phyloP scores from a whole-genome alignment of 2,329 filamentous ascomycete species.

The Fusarium cicatricum region DNA sequence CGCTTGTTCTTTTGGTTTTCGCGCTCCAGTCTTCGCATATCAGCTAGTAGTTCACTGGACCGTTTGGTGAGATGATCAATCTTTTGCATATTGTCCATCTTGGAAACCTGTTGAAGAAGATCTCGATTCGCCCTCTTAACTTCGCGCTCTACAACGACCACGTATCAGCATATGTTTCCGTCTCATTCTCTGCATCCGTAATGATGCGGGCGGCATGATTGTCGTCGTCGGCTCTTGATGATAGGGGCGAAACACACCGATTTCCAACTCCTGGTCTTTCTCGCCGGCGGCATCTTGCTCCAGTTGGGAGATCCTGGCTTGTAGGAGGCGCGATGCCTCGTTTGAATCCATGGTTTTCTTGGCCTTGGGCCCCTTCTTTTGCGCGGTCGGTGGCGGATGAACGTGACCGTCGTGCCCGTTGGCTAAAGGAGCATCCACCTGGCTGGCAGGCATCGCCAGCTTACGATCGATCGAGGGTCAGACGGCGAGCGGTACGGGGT shows the following conservation, averaged over 20 bases:
- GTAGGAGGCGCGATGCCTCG: constrained; percentile 90
- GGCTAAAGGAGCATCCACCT: constrained; percentile 52
- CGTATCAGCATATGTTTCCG: constrained; percentile 37
- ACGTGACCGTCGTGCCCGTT: constrained; percentile 53
- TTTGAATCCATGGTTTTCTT: constrained; percentile 87
- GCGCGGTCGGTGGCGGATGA: constrained; percentile 53
- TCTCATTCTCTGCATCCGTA: constrained; percentile 1
- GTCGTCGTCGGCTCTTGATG: constrained; percentile 19
- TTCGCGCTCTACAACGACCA: constrained; percentile 75
- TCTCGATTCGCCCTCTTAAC: constrained; percentile 94
- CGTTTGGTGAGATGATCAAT: constrained; percentile 91
- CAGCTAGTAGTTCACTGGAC: constrained; percentile 88
- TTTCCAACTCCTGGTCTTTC: constrained; percentile 95
- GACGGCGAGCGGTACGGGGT: constrained; percentile 24
- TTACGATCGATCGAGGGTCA: constrained; percentile 27
- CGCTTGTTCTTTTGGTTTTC: constrained; percentile 98
- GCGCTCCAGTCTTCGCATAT: constrained; percentile 95
- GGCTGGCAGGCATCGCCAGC: constrained; percentile 51
- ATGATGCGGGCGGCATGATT: constrained; percentile 1
- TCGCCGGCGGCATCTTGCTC: constrained; percentile 93
- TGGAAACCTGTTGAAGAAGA: constrained; percentile 84
- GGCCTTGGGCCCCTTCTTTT: constrained; percentile 78
- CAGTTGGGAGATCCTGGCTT: constrained; percentile 92
- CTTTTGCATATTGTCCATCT: constrained; percentile 91
- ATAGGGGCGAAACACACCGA: constrained; percentile 68